phyloP scores from a whole-genome alignment of 2,329 filamentous ascomycete genomes.

The Calonectria honghensis region DNA sequence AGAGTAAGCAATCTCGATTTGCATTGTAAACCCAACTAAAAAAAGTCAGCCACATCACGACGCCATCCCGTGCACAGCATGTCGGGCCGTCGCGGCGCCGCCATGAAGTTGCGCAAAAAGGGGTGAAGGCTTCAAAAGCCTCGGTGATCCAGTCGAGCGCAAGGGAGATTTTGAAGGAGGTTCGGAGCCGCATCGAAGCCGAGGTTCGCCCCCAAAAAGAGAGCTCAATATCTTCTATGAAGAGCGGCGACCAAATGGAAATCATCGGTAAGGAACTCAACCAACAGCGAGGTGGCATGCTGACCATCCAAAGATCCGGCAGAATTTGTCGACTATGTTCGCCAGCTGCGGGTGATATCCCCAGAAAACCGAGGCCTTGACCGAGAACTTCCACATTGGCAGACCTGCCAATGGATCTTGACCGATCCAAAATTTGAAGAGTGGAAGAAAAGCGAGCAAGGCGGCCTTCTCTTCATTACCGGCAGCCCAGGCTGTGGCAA shows the following conservation, averaged over 20 bases:
- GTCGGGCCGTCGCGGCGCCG: constrained; percentile 27
- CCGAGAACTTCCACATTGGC: constrained; percentile 45
- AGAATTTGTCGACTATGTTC: constrained; percentile 41
- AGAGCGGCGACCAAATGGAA: constrained; percentile 33
- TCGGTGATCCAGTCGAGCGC: constrained; percentile 44
- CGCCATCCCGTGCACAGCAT: constrained; percentile 15
- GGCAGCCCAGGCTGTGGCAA: constrained; percentile 49
- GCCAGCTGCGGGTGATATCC: constrained; percentile 41
- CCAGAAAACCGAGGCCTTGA: constrained; percentile 47
- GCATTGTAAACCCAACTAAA: not conserved
- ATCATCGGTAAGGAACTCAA: constrained; percentile 37
- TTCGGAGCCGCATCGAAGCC: constrained; percentile 25
- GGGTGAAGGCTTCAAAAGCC: constrained; percentile 33
- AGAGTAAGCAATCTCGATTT: not conserved
- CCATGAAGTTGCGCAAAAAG: constrained; percentile 34
- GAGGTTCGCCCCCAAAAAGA: constrained; percentile 30
- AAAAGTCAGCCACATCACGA: not conserved
- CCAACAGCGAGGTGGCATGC: not conserved
- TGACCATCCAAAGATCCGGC: constrained; percentile 37
- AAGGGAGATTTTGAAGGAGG: constrained; percentile 42
- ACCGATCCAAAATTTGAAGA: constrained; percentile 38
- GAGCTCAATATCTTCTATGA: constrained; percentile 23
- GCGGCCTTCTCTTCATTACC: constrained; percentile 46
- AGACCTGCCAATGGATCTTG: constrained; percentile 48
- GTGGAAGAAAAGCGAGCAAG: constrained; percentile 42